phyloP scores from a whole-genome alignment of 345 rosid species.

The Hypericum perforatum region DNA sequence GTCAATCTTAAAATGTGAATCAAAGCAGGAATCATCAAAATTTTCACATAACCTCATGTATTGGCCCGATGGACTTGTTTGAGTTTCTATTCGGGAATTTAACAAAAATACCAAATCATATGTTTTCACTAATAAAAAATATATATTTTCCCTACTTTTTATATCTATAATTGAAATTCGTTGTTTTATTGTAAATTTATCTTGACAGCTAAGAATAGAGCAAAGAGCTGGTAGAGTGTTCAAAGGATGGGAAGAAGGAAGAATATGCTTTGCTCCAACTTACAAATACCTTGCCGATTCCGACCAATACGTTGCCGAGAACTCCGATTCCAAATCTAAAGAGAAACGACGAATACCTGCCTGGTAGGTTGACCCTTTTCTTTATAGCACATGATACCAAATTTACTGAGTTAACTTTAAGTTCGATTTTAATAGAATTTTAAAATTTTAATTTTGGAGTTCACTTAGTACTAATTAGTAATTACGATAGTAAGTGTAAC shows the following conservation, averaged over 20 bases:
- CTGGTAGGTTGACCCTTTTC: constrained; percentile 43
- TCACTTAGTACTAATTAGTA: too few species aligned
- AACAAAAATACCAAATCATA: too few species aligned
- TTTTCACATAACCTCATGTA: too few species aligned
- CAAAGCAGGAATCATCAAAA: too few species aligned
- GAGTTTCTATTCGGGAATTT: too few species aligned
- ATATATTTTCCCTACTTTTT: background rate
- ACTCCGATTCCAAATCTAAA: constrained; percentile 33
- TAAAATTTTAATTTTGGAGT: too few species aligned
- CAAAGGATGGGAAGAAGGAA: constrained; percentile 89
- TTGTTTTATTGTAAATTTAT: background rate
- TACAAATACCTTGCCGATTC: constrained; percentile 71
- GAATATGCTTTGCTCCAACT: constrained; percentile 75
- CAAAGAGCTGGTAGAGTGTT: constrained; percentile 71
- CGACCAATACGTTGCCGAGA: constrained; percentile 54
- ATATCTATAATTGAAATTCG: background rate
- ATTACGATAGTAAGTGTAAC: too few species aligned
- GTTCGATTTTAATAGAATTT: too few species aligned
- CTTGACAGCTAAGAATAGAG: constrained; percentile 53
- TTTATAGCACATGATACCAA: too few species aligned
- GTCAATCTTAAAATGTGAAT: too few species aligned
- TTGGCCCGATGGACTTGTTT: too few species aligned
- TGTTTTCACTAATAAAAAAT: background rate
- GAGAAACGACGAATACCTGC: constrained; percentile 79
- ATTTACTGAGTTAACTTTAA: too few species aligned